Evolutionary conservation across 441 rosid species (phyloP).

Genomic region (Gossypium schwendimanii): DNA sequence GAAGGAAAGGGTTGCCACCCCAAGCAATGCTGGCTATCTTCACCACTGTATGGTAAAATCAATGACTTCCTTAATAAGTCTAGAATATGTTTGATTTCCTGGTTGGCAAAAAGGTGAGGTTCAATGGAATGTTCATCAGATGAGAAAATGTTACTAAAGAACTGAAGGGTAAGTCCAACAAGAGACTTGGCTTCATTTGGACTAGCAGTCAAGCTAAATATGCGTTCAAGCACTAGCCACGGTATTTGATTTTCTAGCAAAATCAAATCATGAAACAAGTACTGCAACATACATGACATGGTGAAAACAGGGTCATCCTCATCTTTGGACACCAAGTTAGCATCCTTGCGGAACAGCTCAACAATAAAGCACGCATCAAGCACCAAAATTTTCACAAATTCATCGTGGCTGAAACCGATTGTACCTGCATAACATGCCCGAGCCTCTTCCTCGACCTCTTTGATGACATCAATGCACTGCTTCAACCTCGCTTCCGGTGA

Average conservation of each 20-base stretch:
- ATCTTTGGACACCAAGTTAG: background rate
- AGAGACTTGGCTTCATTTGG: conserved; percentile 8
- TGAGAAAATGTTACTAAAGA: conserved; percentile 8
- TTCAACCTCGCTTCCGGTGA: background rate
- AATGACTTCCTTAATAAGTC: conserved; percentile 18
- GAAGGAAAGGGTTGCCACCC: conserved; percentile 23
- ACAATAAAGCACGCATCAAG: conserved; percentile 31
- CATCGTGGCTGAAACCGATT: background rate
- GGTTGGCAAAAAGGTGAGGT: background rate
- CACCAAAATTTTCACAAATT: conserved; percentile 22
- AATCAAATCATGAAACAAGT: conserved; percentile 26
- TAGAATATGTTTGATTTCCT: conserved; percentile 21
- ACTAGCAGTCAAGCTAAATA: conserved; percentile 13
- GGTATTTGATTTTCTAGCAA: conserved; percentile 35
- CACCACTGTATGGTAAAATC: background rate
- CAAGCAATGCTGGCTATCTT: background rate
- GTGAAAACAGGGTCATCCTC: conserved; percentile 22
- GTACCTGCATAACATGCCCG: conserved; percentile 19
- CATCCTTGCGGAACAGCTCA: conserved; percentile 16
- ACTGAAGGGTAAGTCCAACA: conserved; percentile 12
- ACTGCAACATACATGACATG: conserved; percentile 20
- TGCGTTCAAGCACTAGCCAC: conserved; percentile 28
- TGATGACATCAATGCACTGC: conserved; percentile 3
- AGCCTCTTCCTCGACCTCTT: conserved; percentile 13
- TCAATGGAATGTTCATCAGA: no score